Percentiles rank a stretch among this genome's conserved stretches.
phyloP scores from a whole-genome alignment of 257 asterid species.

The Oldenlandia corymbosa region DNA sequence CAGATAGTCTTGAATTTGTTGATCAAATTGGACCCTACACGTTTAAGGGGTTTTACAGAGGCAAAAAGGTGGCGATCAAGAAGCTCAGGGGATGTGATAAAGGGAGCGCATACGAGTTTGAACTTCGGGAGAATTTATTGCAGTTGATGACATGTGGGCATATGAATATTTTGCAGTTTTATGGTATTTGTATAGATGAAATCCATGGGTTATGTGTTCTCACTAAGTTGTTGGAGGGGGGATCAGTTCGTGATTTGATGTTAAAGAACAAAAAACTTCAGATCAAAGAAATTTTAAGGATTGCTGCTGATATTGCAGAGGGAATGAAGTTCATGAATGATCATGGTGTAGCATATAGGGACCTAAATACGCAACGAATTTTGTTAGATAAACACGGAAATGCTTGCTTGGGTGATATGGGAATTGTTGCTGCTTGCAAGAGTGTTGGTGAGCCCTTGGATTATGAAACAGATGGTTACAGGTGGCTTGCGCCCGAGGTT shows the following conservation, averaged over 20 bases:
- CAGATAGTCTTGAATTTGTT: constrained; percentile 56
- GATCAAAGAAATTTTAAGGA: constrained; percentile 60
- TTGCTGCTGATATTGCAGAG: constrained; percentile 67
- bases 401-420: constrained; percentile 96
- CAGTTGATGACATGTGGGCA: constrained; percentile 96
- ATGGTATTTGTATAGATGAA: constrained; percentile 77
- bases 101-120: constrained; percentile 83
- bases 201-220: constrained; percentile 79
- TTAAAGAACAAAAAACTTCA: constrained; percentile 77
- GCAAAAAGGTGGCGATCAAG: constrained; percentile 71
- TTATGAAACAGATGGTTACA: constrained; percentile 93
- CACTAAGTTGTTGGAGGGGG: constrained; percentile 90
- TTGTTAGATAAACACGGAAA: constrained; percentile 76
- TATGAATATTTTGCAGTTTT: constrained; percentile 65
- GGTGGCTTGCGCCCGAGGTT: constrained; percentile 99
- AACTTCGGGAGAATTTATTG: constrained; percentile 63
- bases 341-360: constrained; percentile 81
- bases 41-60: constrained; percentile 71
- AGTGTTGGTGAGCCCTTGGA: constrained; percentile 86
- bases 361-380: constrained; percentile 81
- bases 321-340: constrained; percentile 91
- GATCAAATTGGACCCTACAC: constrained; percentile 72
- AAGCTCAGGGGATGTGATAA: constrained; percentile 95
- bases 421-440: constrained; percentile 82
- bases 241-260: constrained; percentile 69